Evolutionary conservation across 768 basidiomycete genomes (phyloP).

Genomic region (Boletus bicolor): DNA sequence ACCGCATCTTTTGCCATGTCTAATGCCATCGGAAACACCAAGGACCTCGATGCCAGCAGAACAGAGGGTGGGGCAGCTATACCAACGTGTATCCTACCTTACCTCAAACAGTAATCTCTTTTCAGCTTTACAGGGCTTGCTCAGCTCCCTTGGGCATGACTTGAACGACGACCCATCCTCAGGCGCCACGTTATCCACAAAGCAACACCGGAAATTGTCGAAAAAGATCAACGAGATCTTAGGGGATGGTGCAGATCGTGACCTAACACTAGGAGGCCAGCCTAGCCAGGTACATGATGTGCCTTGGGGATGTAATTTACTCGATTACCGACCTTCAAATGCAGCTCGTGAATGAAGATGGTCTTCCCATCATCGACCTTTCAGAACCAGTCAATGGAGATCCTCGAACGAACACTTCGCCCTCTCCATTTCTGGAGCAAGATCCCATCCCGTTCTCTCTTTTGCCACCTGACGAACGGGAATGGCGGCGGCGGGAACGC

Average conservation of each 20-base stretch:
- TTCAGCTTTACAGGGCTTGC: constrained; percentile 39
- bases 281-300: constrained; percentile 60
- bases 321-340: constrained; percentile 20
- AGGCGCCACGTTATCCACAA: constrained; percentile 37
- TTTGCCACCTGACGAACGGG: constrained; percentile 46
- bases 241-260: constrained; percentile 41
- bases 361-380: constrained; percentile 76
- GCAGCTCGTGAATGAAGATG: constrained; percentile 73
- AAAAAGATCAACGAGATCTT: constrained; percentile 56
- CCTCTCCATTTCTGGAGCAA: constrained; percentile 35
- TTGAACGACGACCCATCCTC: constrained; percentile 1
- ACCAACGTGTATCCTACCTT: background rate
- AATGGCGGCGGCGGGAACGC: constrained; percentile 53
- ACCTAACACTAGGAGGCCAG: constrained; percentile 42
- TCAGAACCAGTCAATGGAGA: constrained; percentile 48
- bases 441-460: constrained; percentile 45
- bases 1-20: constrained; percentile 17
- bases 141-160: constrained; percentile 34
- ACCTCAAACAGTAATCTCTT: constrained; percentile 9
- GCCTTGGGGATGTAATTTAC: constrained; percentile 12
- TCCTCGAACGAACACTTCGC: constrained; percentile 17
- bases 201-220: constrained; percentile 53
- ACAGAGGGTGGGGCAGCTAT: constrained; percentile 36
- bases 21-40: constrained; percentile 11
- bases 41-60: constrained; percentile 32